Conservation (phyloP, 495 filamentous ascomycete genomes). For the Sordaria brevicollis region DNA sequence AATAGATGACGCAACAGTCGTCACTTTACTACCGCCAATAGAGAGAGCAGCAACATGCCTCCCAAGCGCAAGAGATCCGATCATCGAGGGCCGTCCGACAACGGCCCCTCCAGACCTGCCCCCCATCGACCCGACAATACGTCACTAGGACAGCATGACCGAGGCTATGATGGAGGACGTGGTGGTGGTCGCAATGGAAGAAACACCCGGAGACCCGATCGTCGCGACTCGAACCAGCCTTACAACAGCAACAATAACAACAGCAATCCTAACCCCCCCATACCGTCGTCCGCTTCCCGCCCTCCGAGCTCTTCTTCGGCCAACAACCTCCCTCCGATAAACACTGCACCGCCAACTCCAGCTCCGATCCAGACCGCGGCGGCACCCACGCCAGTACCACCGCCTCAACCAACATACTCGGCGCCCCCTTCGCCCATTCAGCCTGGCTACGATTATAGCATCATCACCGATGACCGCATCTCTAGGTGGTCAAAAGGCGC, state of each 20-base stretch:
- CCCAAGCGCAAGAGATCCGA: slow-evolving; percentile 47
- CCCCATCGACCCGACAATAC: slow-evolving; percentile 43
- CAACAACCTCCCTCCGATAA: slow-evolving; percentile 12
- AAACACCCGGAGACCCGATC: slow-evolving; percentile 29
- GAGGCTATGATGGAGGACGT: slow-evolving; percentile 30
- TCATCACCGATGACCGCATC: slow-evolving; percentile 39
- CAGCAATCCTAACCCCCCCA: slow-evolving; percentile 7
- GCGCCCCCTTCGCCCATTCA: slow-evolving; percentile 14
- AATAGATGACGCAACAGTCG: slow-evolving; percentile 15
- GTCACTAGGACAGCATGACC: slow-evolving; percentile 38
- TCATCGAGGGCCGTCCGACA: slow-evolving; percentile 27
- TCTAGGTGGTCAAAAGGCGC: slow-evolving; percentile 34
- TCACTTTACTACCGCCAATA: slow-evolving; percentile 1
- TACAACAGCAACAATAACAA: neutral
- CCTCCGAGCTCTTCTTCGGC: slow-evolving; percentile 37
- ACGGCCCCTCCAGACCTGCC: slow-evolving; percentile 34
- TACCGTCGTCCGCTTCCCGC: slow-evolving; percentile 28
- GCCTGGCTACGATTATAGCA: slow-evolving; percentile 35
- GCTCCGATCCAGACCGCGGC: slow-evolving; percentile 7
- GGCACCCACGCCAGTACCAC: slow-evolving; percentile 8
- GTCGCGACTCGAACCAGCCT: slow-evolving; percentile 33
- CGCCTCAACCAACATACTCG: slow-evolving; percentile 1
- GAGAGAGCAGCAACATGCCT: slow-evolving; percentile 29
- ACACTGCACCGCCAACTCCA: neutral
- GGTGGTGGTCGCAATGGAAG: slow-evolving; percentile 27